Conservation (phyloP, 2,329 filamentous ascomycete genomes). For the Cladosporium halotolerans region DNA sequence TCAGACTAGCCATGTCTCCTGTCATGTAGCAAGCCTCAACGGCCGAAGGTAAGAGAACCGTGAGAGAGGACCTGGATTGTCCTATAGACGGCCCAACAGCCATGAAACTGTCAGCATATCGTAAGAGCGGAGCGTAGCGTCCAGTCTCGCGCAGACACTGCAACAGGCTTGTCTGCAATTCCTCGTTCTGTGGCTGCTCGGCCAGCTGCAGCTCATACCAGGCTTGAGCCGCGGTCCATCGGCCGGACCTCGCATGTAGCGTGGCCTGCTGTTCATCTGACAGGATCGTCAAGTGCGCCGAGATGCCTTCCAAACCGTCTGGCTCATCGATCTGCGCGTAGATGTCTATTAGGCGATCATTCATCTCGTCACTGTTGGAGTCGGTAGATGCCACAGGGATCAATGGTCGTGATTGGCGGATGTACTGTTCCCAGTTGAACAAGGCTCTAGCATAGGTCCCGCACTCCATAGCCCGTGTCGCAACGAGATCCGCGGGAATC, state of each 20-base stretch:
- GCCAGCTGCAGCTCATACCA: conserved; percentile 94
- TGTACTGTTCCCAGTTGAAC: conserved; percentile 92
- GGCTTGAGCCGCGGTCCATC: conserved; percentile 90
- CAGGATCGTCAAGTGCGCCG: conserved; percentile 75
- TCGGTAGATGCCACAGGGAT: conserved; percentile 35
- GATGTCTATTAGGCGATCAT: conserved; percentile 75
- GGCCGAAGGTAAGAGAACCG: conserved; percentile 57
- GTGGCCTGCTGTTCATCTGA: conserved; percentile 90
- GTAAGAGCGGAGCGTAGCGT: conserved; percentile 68
- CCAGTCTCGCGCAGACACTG: conserved; percentile 92
- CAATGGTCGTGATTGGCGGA: conserved; percentile 47
- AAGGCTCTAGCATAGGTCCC: conserved; percentile 86
- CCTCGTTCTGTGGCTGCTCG: conserved; percentile 67
- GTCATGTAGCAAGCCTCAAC: conserved; percentile 91
- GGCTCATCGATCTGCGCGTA: conserved; percentile 98
- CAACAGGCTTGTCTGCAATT: conserved; percentile 76
- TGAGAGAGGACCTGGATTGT: conserved; percentile 40
- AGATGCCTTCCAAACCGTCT: conserved; percentile 91
- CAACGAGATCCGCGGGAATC: conserved; percentile 67
- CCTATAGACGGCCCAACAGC: conserved; percentile 23
- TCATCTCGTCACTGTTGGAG: conserved; percentile 44
- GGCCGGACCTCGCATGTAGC: conserved; percentile 84
- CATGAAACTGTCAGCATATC: conserved; percentile 75
- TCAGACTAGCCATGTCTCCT: conserved; percentile 69
- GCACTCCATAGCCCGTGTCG: conserved; percentile 83